Evolutionary conservation across 208 protist genomes (phyloP).

Genomic region (Leishmania gerbilli): DNA sequence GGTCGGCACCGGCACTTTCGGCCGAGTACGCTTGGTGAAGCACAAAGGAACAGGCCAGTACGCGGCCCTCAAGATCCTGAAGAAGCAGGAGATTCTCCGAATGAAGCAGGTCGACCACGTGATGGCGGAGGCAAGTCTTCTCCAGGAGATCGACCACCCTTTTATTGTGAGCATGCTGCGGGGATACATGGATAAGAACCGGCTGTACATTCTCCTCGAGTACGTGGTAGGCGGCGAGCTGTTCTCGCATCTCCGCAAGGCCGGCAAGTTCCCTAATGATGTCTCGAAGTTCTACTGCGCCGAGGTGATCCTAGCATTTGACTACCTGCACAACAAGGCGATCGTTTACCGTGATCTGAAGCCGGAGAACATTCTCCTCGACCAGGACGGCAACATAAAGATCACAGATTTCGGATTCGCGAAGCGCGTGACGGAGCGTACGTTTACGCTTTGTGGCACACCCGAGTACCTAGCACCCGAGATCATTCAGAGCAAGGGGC

Average conservation of each 20-base stretch:
- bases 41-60: slow-evolving; percentile 84
- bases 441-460: slow-evolving; percentile 85
- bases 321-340: slow-evolving; percentile 83
- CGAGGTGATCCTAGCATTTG: slow-evolving; percentile 84
- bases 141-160: slow-evolving; percentile 93
- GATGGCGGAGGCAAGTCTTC: slow-evolving; percentile 93
- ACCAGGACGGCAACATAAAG: slow-evolving; percentile 83
- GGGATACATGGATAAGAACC: slow-evolving; percentile 95
- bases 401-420: slow-evolving; percentile 92
- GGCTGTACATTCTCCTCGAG: slow-evolving; percentile 94
- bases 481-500: slow-evolving; percentile 86
- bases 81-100: slow-evolving; percentile 89
- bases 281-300: slow-evolving; percentile 94
- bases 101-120: slow-evolving; percentile 95
- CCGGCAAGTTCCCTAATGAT: slow-evolving; percentile 91
- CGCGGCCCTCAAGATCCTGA: slow-evolving; percentile 91
- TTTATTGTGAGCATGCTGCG: slow-evolving; percentile 96
- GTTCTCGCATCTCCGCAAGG: slow-evolving; percentile 92
- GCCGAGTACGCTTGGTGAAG: slow-evolving; percentile 91
- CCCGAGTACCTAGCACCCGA: slow-evolving; percentile 89
- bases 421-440: slow-evolving; percentile 80
- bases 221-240: slow-evolving; percentile 94
- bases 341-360: slow-evolving; percentile 92
- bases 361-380: slow-evolving; percentile 88
- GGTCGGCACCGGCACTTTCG: slow-evolving; percentile 95